Percentiles rank a stretch among this genome's conserved stretches.
These are phyloP conservation scores for Pleurotus citrinopileatus DNA, from an alignment of 768 basidiomycete species.

Conservation along the genomic window DNA sequence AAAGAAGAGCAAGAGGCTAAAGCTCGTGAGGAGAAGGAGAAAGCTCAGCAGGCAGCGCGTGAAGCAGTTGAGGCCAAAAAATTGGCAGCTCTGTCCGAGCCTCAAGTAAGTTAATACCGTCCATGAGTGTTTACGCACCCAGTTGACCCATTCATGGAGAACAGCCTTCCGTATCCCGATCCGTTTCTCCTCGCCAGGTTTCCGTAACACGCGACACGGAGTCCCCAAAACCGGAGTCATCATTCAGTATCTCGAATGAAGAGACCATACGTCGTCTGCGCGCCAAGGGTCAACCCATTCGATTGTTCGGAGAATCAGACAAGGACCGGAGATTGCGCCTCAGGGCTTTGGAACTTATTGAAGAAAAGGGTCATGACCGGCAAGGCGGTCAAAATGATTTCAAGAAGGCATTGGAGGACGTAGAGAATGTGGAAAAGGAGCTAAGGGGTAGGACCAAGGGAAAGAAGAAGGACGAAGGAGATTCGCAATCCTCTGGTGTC, in stretches of 20 bases:
- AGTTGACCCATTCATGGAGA: constrained; percentile 45
- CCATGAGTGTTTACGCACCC: constrained; percentile 7
- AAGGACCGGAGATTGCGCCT: constrained; percentile 88
- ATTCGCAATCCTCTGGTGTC: constrained; percentile 50
- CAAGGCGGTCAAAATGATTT: constrained; percentile 94
- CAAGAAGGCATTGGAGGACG: constrained; percentile 83
- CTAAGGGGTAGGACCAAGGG: constrained; percentile 58
- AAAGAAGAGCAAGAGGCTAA: constrained; percentile 46
- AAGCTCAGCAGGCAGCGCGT: constrained; percentile 26
- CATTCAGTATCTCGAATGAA: constrained; percentile 90
- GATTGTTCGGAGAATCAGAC: constrained; percentile 93
- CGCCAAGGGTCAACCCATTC: constrained; percentile 89
- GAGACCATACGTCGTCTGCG: constrained; percentile 89
- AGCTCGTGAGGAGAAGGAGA: constrained; percentile 33
- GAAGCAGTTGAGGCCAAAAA: constrained; percentile 20
- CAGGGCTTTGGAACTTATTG: constrained; percentile 92
- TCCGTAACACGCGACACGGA: constrained; percentile 30
- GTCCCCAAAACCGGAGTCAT: constrained; percentile 45
- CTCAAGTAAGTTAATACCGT: constrained; percentile 42
- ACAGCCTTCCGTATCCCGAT: constrained; percentile 39
- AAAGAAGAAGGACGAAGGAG: constrained; percentile 64
- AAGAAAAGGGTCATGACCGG: constrained; percentile 80
- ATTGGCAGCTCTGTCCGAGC: background rate
- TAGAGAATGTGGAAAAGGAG: constrained; percentile 74
- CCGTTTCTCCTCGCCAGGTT: constrained; percentile 35